Evolutionary conservation across 208 protist species (phyloP).

Genomic region (Entamoeba invadens): DNA sequence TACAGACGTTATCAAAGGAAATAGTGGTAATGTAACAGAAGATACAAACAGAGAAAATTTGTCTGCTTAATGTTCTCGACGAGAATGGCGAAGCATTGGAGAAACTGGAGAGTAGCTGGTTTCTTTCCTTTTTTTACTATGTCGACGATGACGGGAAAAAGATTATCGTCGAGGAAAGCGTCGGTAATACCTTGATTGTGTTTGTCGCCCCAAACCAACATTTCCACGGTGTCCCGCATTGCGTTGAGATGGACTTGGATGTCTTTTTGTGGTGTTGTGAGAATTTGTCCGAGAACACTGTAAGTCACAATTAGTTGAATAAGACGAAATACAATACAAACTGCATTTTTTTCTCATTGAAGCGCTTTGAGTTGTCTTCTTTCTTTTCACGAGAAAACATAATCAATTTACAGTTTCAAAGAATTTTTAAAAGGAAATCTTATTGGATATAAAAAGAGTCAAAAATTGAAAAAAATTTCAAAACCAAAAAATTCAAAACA

Average conservation of each 20-base stretch:
- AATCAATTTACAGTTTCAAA: neutral
- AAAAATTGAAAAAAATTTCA: neutral
- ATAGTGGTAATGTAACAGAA: neutral
- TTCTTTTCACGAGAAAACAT: neutral
- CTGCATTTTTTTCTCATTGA: neutral
- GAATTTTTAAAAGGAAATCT: neutral
- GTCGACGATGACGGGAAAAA: neutral
- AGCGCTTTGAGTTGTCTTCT: neutral
- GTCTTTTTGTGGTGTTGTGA: neutral
- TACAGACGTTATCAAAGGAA: no score
- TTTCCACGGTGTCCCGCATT: neutral
- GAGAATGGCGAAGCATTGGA: neutral
- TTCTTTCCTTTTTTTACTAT: slow-evolving; percentile 1
- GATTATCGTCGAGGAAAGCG: neutral
- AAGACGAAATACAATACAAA: neutral
- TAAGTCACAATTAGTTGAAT: neutral
- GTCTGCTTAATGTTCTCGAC: neutral
- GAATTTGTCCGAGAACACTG: neutral
- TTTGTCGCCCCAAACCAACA: neutral
- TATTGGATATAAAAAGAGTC: neutral
- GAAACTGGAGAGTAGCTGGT: neutral
- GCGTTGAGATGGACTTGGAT: neutral
- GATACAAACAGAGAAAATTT: neutral
- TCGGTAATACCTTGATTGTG: neutral
- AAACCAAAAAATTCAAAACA: no score